These are phyloP conservation scores for Stipa capillata DNA, from an alignment of 176 grass and related monocot species.

Conservation along the genomic window DNA sequence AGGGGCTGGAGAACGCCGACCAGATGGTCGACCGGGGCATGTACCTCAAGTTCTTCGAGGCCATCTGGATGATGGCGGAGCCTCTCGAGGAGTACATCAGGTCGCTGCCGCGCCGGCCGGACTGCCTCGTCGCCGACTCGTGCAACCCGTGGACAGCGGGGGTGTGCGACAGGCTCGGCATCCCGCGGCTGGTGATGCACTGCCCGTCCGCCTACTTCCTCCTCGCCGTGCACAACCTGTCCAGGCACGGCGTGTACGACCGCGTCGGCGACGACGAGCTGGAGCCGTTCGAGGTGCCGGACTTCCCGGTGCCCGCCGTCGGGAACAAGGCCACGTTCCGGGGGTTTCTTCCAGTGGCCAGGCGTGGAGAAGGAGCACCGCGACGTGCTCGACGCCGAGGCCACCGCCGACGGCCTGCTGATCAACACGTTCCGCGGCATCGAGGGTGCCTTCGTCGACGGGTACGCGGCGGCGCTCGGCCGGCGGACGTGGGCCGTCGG, in stretches of 20 bases:
- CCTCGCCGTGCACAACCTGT: background rate
- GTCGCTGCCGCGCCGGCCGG: background rate
- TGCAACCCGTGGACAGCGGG: constrained; percentile 7
- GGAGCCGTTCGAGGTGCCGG: constrained; percentile 23
- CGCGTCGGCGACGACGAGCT: background rate
- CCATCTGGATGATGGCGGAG: background rate
- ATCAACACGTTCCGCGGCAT: constrained; percentile 28
- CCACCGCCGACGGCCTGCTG: constrained; percentile 23
- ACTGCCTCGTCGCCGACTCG: constrained; percentile 12
- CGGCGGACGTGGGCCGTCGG: constrained; percentile 28
- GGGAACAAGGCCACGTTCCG: constrained; percentile 16
- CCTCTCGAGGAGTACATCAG: constrained; percentile 16
- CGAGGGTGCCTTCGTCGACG: constrained; percentile 15
- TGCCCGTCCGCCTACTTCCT: background rate
- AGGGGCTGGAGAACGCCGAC: constrained; percentile 22
- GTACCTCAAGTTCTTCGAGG: background rate
- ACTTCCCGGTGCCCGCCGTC: background rate
- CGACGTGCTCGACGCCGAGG: constrained; percentile 8
- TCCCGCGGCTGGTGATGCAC: constrained; percentile 14
- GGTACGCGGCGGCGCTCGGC: constrained; percentile 18
- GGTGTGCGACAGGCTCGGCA: background rate
- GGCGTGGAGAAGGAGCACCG: background rate
- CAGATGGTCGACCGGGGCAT: background rate
- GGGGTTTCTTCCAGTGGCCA: constrained; percentile 3
- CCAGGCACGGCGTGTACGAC: background rate